A percentile compares a stretch with the other conserved stretches of the same genome.
phyloP scores from a whole-genome alignment of 1,284 basidiomycete genomes.

The Ustilago lituana region DNA sequence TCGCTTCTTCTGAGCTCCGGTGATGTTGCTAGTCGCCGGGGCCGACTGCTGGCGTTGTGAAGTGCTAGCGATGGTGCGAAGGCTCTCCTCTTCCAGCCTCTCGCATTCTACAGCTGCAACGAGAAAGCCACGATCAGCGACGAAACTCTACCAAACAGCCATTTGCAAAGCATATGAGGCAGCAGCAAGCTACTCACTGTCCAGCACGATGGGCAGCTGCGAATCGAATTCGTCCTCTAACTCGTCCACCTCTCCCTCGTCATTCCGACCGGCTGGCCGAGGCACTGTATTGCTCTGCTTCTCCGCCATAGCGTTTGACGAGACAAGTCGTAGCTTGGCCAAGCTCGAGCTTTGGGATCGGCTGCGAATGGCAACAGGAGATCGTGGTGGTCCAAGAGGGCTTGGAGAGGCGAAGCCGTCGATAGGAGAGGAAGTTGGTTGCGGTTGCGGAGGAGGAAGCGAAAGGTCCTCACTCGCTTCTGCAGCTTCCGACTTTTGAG shows the following conservation, averaged over 20 bases:
- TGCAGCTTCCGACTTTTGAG: not conserved
- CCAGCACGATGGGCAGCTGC: constrained; percentile 1
- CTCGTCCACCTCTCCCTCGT: constrained; percentile 14
- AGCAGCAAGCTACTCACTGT: no score
- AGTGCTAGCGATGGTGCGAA: not conserved
- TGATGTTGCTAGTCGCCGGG: not conserved
- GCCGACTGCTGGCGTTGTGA: not conserved
- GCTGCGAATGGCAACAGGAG: not conserved
- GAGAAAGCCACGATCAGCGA: no score
- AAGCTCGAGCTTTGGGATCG: constrained; percentile 7
- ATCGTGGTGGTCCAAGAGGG: not conserved
- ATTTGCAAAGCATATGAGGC: no score
- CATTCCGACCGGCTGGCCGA: no score
- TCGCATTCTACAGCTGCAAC: constrained; percentile 18
- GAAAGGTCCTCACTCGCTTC: not conserved
- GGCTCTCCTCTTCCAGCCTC: constrained; percentile 22
- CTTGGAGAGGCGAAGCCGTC: constrained; percentile 16
- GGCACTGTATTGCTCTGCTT: not conserved
- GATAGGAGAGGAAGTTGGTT: constrained; percentile 20
- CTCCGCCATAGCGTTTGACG: not conserved
- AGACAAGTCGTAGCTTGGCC: constrained; percentile 10
- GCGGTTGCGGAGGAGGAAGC: not conserved
- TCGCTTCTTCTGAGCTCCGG: constrained; percentile 8
- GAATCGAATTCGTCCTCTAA: constrained; percentile 21
- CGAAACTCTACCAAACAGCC: no score